Percentiles rank a stretch among this genome's conserved stretches.
Evolutionary conservation across 768 basidiomycete genomes (phyloP).

Genomic region (Leccinum imitatum): DNA sequence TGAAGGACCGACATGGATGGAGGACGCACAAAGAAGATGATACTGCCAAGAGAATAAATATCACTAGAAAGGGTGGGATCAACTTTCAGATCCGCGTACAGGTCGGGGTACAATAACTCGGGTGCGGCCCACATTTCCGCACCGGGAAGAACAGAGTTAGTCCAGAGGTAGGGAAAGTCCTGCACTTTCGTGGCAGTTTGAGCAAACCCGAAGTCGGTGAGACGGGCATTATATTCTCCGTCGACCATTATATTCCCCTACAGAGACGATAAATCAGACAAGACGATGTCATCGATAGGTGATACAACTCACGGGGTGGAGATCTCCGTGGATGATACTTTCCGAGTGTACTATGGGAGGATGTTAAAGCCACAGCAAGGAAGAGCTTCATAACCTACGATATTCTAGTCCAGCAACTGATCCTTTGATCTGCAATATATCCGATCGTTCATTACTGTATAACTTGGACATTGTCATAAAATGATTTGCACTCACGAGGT

Average conservation of each 20-base stretch:
- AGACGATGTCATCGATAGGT: too few species aligned
- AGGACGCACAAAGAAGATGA: conserved; percentile 5
- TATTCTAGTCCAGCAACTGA: conserved; percentile 3
- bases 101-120: background rate
- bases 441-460: background rate
- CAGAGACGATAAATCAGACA: background rate
- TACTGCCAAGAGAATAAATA: conserved; percentile 8
- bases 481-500: background rate
- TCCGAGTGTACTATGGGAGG: conserved; percentile 1
- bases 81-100: background rate
- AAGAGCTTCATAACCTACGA: background rate
- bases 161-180: background rate
- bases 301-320: conserved; percentile 7
- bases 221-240: background rate
- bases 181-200: background rate
- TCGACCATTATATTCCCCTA: conserved; percentile 10
- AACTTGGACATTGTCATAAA: background rate
- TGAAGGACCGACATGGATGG: background rate
- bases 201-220: conserved; percentile 10
- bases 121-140: conserved; percentile 1
- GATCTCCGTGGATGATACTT: conserved; percentile 3
- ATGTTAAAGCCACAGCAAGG: background rate
- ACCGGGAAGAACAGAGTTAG: background rate
- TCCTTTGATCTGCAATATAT: conserved; percentile 2
- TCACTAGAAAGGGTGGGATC: background rate